Conservation (phyloP, 2,329 filamentous ascomycete genomes). For the Thermoascus crustaceus region DNA sequence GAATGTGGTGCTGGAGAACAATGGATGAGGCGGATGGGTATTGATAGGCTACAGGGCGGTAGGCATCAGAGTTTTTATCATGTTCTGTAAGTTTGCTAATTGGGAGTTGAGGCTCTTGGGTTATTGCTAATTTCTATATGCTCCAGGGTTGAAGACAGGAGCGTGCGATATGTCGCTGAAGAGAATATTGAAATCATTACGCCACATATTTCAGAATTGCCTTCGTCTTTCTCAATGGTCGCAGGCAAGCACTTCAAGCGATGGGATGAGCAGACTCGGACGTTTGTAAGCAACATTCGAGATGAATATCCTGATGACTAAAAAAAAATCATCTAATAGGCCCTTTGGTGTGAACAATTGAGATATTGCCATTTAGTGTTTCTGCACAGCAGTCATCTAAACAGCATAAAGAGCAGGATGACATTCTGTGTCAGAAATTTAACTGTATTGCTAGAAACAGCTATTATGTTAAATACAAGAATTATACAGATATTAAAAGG, state of each 20-base stretch:
- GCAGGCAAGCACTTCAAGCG: slow-evolving; percentile 84
- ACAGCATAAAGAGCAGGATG: too few species aligned
- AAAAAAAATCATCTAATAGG: slow-evolving; percentile 2
- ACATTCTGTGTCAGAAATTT: too few species aligned
- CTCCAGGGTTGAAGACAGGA: slow-evolving; percentile 56
- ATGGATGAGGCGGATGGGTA: slow-evolving; percentile 57
- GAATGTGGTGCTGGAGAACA: slow-evolving; percentile 51
- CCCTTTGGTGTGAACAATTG: too few species aligned
- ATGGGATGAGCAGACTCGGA: slow-evolving; percentile 59
- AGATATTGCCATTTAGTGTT: too few species aligned
- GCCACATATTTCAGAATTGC: slow-evolving; percentile 45
- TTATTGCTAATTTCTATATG: slow-evolving; percentile 11
- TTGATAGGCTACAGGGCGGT: slow-evolving; percentile 53
- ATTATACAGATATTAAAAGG: too few species aligned
- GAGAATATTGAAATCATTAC: slow-evolving; percentile 66
- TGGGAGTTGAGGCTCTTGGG: too few species aligned
- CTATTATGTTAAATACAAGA: too few species aligned
- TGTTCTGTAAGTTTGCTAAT: slow-evolving; percentile 66
- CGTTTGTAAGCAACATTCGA: slow-evolving; percentile 73
- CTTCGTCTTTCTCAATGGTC: slow-evolving; percentile 48
- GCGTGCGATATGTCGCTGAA: slow-evolving; percentile 66
- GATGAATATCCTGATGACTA: slow-evolving; percentile 85
- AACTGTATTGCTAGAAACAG: too few species aligned
- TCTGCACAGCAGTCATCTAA: too few species aligned
- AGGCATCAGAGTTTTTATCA: slow-evolving; percentile 71